Evolutionary conservation across 768 basidiomycete species (phyloP).

Genomic region (Steccherinum ochraceum): DNA sequence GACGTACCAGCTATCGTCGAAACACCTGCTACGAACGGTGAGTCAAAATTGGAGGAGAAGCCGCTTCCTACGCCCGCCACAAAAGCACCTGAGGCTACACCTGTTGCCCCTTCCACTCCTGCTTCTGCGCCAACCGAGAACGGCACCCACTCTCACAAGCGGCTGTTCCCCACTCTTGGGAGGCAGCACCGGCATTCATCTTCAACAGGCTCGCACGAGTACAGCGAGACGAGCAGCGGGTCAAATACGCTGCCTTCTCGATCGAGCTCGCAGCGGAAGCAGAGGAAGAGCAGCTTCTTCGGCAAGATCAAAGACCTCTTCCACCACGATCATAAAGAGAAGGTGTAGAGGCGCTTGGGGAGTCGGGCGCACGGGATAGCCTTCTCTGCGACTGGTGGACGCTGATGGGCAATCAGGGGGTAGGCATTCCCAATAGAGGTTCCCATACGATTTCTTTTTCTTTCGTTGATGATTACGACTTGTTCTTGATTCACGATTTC

Average conservation of each 20-base stretch:
- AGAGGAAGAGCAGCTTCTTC: slow-evolving; percentile 24
- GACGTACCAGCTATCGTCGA: too few relatives aligned
- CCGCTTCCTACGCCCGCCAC: slow-evolving; percentile 8
- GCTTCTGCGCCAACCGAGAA: slow-evolving; percentile 13
- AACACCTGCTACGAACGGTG: slow-evolving; percentile 10
- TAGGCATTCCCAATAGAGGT: background rate
- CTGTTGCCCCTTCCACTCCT: too few relatives aligned
- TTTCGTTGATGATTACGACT: too few relatives aligned
- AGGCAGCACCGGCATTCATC: slow-evolving; percentile 15
- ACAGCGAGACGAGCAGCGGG: slow-evolving; percentile 11
- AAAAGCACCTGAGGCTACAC: slow-evolving; percentile 7
- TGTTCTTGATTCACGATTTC: background rate
- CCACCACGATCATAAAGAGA: slow-evolving; percentile 4
- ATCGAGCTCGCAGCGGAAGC: slow-evolving; percentile 16
- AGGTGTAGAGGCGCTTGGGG: slow-evolving; percentile 1
- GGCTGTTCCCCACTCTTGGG: slow-evolving; percentile 24
- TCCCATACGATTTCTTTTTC: background rate
- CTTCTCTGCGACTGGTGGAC: background rate
- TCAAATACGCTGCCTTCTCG: slow-evolving; percentile 3
- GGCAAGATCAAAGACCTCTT: slow-evolving; percentile 27
- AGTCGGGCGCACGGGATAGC: too few relatives aligned
- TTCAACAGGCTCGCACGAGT: slow-evolving; percentile 9
- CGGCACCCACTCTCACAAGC: slow-evolving; percentile 8
- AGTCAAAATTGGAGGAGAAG: slow-evolving; percentile 6
- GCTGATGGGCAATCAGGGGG: background rate